phyloP scores from a whole-genome alignment of 192 early-diverging fungal genomes.

The Thamnidium elegans region DNA sequence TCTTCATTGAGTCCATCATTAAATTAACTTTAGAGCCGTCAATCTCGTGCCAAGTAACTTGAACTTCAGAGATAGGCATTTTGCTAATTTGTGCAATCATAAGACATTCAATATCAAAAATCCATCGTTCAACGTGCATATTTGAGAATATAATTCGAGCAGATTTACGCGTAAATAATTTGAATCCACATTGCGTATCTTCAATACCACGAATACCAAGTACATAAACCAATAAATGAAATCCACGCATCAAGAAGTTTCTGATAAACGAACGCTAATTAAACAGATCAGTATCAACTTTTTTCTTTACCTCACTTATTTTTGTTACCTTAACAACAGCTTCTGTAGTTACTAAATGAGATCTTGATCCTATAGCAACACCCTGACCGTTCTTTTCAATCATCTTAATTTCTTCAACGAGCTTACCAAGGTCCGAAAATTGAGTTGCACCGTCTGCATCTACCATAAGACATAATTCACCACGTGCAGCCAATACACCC shows the following conservation, averaged over 20 bases:
- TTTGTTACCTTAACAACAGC: constrained; percentile 78
- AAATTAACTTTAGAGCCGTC: constrained; percentile 92
- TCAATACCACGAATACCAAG: constrained; percentile 85
- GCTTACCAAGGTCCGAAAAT: constrained; percentile 79
- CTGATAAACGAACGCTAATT: constrained; percentile 86
- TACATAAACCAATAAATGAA: constrained; percentile 86
- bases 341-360: constrained; percentile 82
- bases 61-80: constrained; percentile 85
- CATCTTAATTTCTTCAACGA: constrained; percentile 47
- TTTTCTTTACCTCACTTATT: neutral
- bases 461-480: constrained; percentile 79
- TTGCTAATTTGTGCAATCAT: constrained; percentile 69
- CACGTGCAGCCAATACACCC: constrained; percentile 80
- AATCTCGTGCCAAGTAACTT: constrained; percentile 95
- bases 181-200: constrained; percentile 99
- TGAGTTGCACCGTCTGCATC: constrained; percentile 95
- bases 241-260: constrained; percentile 92
- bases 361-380: constrained; percentile 86
- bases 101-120: constrained; percentile 96
- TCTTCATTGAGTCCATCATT: constrained; percentile 80
- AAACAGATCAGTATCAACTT: neutral
- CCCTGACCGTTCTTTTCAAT: constrained; percentile 50
- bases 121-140: constrained; percentile 96
- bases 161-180: constrained; percentile 80
- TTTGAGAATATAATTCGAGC: constrained; percentile 76